Conservation (phyloP, 805 yeast genomes). For the Wickerhamomyces subpelliculosus region DNA sequence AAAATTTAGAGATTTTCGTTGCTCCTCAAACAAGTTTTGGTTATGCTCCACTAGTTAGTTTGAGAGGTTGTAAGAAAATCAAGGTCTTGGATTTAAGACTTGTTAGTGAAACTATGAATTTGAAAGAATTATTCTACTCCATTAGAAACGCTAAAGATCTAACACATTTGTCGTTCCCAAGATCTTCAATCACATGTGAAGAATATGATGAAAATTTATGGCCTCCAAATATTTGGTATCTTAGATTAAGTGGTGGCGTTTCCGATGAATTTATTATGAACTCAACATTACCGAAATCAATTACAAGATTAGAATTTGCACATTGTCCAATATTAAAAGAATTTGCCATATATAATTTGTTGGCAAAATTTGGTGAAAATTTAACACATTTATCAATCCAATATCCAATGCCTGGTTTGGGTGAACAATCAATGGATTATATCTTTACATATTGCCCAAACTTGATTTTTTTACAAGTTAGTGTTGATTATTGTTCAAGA, state of each 20-base stretch:
- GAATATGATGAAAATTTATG: constrained; percentile 51
- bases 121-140: constrained; percentile 71
- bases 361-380: constrained; percentile 59
- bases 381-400: constrained; percentile 58
- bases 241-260: constrained; percentile 85
- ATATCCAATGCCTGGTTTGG: constrained; percentile 84
- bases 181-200: constrained; percentile 74
- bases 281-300: constrained; percentile 66
- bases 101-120: constrained; percentile 85
- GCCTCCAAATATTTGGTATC: constrained; percentile 71
- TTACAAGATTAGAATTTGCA: constrained; percentile 68
- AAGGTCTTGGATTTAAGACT: constrained; percentile 68
- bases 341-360: constrained; percentile 52
- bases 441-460: constrained; percentile 75
- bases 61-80: constrained; percentile 62
- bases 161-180: constrained; percentile 78
- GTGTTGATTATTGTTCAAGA: constrained; percentile 69
- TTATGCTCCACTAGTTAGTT: constrained; percentile 75
- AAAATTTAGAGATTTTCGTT: constrained; percentile 56
- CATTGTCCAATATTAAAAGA: constrained; percentile 80
- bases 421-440: constrained; percentile 62
- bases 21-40: constrained; percentile 98
- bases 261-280: constrained; percentile 69
- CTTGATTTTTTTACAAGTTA: constrained; percentile 51
- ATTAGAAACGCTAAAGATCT: constrained; percentile 55